Evolutionary conservation across 495 filamentous ascomycete genomes (phyloP).

Genomic region (Penicillium verhagenii): DNA sequence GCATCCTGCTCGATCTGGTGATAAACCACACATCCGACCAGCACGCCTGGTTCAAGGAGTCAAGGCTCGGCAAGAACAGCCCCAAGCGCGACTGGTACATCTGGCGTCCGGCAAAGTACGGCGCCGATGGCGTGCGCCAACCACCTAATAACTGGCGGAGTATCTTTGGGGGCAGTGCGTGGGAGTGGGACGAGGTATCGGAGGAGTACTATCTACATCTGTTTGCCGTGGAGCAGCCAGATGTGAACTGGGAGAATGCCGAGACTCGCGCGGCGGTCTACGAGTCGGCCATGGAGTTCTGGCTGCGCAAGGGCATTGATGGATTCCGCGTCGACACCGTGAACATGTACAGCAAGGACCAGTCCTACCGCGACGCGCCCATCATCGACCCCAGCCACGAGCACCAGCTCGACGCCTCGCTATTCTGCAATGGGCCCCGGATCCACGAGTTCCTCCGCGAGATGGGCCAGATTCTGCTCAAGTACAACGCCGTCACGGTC

Average conservation of each 20-base stretch:
- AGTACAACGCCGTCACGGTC: slow-evolving; percentile 50
- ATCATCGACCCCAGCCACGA: slow-evolving; percentile 34
- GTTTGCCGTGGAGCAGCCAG: slow-evolving; percentile 51
- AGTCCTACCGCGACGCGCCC: slow-evolving; percentile 42
- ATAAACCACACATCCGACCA: slow-evolving; percentile 60
- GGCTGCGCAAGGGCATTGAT: slow-evolving; percentile 51
- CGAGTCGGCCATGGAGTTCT: slow-evolving; percentile 49
- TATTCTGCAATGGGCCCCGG: slow-evolving; percentile 58
- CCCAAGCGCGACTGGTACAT: slow-evolving; percentile 62
- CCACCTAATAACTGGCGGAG: slow-evolving; percentile 61
- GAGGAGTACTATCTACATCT: slow-evolving; percentile 56
- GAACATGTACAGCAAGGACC: slow-evolving; percentile 53
- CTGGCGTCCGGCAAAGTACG: slow-evolving; percentile 52
- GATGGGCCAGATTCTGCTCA: slow-evolving; percentile 42
- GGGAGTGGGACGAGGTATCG: slow-evolving; percentile 52
- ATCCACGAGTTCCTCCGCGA: slow-evolving; percentile 55
- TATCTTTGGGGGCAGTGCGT: slow-evolving; percentile 53
- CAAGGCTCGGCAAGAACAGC: slow-evolving; percentile 41
- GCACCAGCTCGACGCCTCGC: slow-evolving; percentile 43
- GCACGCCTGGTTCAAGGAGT: slow-evolving; percentile 58
- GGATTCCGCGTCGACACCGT: slow-evolving; percentile 59
- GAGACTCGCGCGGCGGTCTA: slow-evolving; percentile 48
- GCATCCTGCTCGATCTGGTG: slow-evolving; percentile 56
- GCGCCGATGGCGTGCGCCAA: slow-evolving; percentile 46
- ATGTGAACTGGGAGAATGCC: slow-evolving; percentile 57